These are phyloP conservation scores for Castanea crenata DNA, from an alignment of 306 rosid genomes.

Conservation along the genomic window DNA sequence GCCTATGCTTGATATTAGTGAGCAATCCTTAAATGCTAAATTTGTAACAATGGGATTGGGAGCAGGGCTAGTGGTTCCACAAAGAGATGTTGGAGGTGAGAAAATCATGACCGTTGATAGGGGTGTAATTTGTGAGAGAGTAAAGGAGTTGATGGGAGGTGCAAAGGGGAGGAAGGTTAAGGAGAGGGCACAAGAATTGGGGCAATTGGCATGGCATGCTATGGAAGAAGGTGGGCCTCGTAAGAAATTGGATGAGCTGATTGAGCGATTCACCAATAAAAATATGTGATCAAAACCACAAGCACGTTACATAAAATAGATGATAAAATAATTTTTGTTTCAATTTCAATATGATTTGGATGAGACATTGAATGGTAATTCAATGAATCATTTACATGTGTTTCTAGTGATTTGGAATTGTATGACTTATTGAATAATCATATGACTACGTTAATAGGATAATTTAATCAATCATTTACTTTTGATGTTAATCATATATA, in stretches of 20 bases:
- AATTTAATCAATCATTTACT: no score
- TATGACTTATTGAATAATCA: no score
- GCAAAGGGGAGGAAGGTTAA: slow-evolving; percentile 15
- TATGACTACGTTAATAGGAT: no score
- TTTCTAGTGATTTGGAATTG: no score
- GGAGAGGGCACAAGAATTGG: slow-evolving; percentile 14
- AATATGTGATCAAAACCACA: background rate
- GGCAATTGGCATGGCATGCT: slow-evolving; percentile 10
- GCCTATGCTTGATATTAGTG: no score
- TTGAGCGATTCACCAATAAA: background rate
- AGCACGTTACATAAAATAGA: no score
- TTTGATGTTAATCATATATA: no score
- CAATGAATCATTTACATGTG: no score
- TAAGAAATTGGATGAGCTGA: background rate
- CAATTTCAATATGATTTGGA: no score
- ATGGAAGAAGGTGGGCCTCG: slow-evolving; percentile 15
- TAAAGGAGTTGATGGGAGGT: slow-evolving; percentile 29
- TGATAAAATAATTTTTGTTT: no score
- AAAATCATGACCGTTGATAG: background rate
- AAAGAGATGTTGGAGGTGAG: background rate
- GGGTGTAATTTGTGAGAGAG: slow-evolving; percentile 17
- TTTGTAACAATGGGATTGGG: background rate
- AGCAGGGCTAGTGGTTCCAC: background rate
- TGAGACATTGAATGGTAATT: no score
- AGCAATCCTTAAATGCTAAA: no score